Evolutionary conservation across 2,329 filamentous ascomycete species (phyloP).

Genomic region (Penicillium palitans): DNA sequence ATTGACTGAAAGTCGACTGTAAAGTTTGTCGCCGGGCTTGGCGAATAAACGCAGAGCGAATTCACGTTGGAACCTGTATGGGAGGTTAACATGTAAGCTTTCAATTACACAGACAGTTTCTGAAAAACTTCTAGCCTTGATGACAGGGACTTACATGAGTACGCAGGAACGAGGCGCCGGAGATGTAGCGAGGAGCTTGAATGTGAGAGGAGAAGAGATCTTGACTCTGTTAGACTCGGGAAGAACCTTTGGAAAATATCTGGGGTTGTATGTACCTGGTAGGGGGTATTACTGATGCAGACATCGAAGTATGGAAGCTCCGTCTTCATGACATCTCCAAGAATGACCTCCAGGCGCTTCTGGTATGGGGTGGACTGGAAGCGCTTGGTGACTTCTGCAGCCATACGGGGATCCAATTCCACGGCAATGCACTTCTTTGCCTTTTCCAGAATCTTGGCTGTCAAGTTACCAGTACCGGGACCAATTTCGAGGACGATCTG

Average conservation of each 20-base stretch:
- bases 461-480: conserved; percentile 85
- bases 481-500: conserved; percentile 87
- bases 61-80: conserved; percentile 66
- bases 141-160: conserved; percentile 62
- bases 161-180: conserved; percentile 81
- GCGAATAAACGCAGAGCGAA: conserved; percentile 90
- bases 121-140: neutral
- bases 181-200: conserved; percentile 79
- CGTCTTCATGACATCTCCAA: conserved; percentile 93
- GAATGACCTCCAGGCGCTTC: conserved; percentile 79
- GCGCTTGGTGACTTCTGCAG: conserved; percentile 88
- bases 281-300: conserved; percentile 77
- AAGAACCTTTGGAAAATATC: neutral
- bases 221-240: conserved; percentile 36
- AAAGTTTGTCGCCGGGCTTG: conserved; percentile 81
- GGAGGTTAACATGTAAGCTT: conserved; percentile 6
- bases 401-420: conserved; percentile 95
- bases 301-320: conserved; percentile 77
- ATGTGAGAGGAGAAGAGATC: conserved; percentile 89
- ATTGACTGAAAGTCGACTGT: conserved; percentile 87
- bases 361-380: conserved; percentile 85
- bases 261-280: conserved; percentile 52
- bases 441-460: conserved; percentile 82
- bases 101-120: neutral
- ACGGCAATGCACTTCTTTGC: conserved; percentile 82